Conservation (phyloP, 495 filamentous ascomycete species). For the Tuber calosporum region DNA sequence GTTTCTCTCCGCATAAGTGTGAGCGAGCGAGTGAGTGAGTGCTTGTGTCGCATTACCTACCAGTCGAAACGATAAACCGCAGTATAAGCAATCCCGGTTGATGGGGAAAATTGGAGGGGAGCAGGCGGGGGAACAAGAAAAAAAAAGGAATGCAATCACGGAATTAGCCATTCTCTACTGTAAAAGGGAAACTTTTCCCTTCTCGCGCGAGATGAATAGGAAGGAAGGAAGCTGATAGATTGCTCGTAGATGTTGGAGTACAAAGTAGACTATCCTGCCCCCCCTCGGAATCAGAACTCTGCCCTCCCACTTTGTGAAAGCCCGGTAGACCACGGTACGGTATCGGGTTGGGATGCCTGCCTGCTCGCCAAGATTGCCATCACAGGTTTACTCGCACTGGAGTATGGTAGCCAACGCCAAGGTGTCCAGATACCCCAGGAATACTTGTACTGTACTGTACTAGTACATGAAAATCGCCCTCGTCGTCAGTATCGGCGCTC, state of each 20-base stretch:
- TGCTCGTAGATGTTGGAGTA: neutral
- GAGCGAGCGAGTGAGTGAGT: neutral
- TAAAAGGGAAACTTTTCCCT: neutral
- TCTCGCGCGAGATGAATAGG: neutral
- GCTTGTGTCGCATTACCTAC: neutral
- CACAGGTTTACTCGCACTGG: too few species aligned
- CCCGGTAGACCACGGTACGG: too few species aligned
- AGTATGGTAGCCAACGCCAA: too few species aligned
- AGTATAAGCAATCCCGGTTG: neutral
- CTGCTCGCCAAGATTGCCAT: too few species aligned
- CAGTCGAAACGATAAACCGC: neutral
- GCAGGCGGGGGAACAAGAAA: neutral
- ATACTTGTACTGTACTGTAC: neutral
- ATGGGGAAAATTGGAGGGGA: neutral
- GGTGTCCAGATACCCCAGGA: too few species aligned
- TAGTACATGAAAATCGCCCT: too few species aligned
- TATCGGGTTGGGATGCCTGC: neutral
- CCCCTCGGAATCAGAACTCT: too few species aligned
- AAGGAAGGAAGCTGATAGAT: too few species aligned
- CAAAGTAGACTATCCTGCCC: too few species aligned
- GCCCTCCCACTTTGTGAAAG: too few species aligned
- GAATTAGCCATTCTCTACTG: neutral
- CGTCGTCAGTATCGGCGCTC: neutral
- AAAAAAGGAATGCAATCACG: neutral
- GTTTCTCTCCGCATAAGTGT: neutral